Conservation (phyloP, 1,139 yeast genomes). For the Pichia sp. region DNA sequence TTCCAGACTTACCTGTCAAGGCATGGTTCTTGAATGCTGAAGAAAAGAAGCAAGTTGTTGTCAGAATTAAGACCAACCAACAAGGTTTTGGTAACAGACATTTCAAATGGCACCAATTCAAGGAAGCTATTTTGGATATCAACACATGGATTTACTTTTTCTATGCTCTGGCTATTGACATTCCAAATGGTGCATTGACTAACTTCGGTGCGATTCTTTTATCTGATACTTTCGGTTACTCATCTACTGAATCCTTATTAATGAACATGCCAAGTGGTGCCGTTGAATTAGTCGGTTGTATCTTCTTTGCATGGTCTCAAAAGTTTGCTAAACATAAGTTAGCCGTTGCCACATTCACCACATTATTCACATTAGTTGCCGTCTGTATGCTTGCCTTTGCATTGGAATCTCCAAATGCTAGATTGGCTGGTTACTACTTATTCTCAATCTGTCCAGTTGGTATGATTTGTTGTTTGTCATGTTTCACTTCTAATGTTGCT, state of each 20-base stretch:
- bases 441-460: conserved; percentile 34
- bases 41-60: conserved; percentile 39
- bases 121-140: conserved; percentile 43
- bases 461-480: conserved; percentile 43
- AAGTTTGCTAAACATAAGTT: conserved; percentile 37
- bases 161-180: conserved; percentile 34
- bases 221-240: conserved; percentile 28
- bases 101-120: conserved; percentile 42
- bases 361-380: conserved; percentile 39
- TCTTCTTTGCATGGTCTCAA: conserved; percentile 39
- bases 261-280: conserved; percentile 43
- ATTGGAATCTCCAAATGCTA: conserved; percentile 32
- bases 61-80: conserved; percentile 38
- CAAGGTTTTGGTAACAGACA: conserved; percentile 48
- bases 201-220: conserved; percentile 34
- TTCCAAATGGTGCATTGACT: conserved; percentile 42
- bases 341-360: conserved; percentile 43
- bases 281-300: conserved; percentile 35
- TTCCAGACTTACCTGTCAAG: conserved; percentile 41
- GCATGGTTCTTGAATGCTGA: conserved; percentile 42
- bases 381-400: conserved; percentile 51
- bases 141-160: conserved; percentile 41
- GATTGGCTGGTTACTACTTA: conserved; percentile 44
- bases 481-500: conserved; percentile 55
- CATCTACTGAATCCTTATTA: conserved; percentile 29